Percentiles rank a stretch among this genome's conserved stretches.
Evolutionary conservation across 805 yeast species (phyloP).

Genomic region (Jamesozyma hellenica): DNA sequence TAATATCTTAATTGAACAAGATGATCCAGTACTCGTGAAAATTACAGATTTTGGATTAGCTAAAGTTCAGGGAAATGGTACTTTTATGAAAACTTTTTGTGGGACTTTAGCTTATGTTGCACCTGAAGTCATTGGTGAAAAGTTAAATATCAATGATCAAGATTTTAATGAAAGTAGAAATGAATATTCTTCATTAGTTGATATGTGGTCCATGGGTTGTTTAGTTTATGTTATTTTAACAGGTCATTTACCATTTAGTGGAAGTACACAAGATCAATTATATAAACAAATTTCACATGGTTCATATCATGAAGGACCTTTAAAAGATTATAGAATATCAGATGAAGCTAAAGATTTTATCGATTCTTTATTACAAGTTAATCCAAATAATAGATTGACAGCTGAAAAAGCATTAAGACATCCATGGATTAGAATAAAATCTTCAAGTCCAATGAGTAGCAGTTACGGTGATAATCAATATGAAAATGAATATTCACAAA

Average conservation of each 20-base stretch:
- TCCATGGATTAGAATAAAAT: constrained; percentile 55
- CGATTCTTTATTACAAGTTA: constrained; percentile 58
- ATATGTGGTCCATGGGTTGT: constrained; percentile 97
- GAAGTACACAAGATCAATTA: constrained; percentile 78
- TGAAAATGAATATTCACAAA: constrained; percentile 9
- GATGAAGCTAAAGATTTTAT: constrained; percentile 64
- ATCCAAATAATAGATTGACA: constrained; percentile 61
- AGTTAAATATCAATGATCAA: constrained; percentile 15
- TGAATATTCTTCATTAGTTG: constrained; percentile 76
- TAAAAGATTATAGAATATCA: constrained; percentile 57
- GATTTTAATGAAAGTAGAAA: constrained; percentile 18
- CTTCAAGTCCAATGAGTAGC: neutral
- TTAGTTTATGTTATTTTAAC: constrained; percentile 83
- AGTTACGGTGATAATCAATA: neutral
- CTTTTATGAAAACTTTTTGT: constrained; percentile 91
- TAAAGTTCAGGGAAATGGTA: constrained; percentile 71
- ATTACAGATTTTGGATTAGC: constrained; percentile 96
- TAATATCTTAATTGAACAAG: constrained; percentile 80
- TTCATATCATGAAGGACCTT: constrained; percentile 66
- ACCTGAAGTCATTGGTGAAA: constrained; percentile 67
- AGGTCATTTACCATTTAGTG: constrained; percentile 90
- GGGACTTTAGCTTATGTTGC: constrained; percentile 97
- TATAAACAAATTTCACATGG: constrained; percentile 70
- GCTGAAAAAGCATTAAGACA: constrained; percentile 71
- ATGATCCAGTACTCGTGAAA: constrained; percentile 84